Evolutionary conservation across 495 filamentous ascomycete genomes (phyloP).

Genomic region (Trichocladium uniseriatum): DNA sequence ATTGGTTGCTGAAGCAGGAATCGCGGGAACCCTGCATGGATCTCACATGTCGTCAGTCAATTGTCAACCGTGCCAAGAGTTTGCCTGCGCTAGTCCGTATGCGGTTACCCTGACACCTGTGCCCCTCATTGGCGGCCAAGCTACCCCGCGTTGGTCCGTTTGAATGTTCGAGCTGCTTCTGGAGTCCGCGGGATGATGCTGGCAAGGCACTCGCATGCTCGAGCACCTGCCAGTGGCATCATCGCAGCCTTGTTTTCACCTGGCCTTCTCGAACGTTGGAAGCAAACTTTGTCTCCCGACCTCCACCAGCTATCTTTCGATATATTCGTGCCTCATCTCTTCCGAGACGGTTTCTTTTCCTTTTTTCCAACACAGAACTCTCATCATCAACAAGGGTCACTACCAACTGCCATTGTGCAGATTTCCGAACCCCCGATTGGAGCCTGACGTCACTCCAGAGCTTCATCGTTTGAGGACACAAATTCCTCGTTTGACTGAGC

Average conservation of each 20-base stretch:
- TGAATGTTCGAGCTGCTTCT: conserved; percentile 21
- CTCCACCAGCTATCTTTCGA: conserved; percentile 2
- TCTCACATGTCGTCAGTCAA: conserved; percentile 4
- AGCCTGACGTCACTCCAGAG: conserved; percentile 23
- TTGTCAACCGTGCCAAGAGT: neutral
- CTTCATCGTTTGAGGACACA: conserved; percentile 1
- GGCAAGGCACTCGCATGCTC: conserved; percentile 7
- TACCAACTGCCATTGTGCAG: neutral
- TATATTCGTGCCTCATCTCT: conserved; percentile 12
- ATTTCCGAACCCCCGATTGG: conserved; percentile 5
- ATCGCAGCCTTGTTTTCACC: conserved; percentile 15
- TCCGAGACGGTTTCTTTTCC: neutral
- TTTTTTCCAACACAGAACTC: neutral
- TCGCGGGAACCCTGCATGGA: neutral
- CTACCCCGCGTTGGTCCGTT: conserved; percentile 13
- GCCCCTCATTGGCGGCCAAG: neutral
- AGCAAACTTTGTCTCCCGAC: neutral
- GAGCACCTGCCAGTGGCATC: conserved; percentile 6
- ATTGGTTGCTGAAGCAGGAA: no score
- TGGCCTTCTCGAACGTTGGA: conserved; percentile 11
- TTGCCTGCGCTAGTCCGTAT: neutral
- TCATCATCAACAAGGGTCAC: neutral
- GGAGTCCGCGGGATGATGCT: conserved; percentile 10
- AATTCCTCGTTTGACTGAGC: neutral
- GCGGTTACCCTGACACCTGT: neutral